These are phyloP conservation scores for Diophrys appendiculata DNA, from an alignment of 73 alveolate genomes.

Conservation along the genomic window DNA sequence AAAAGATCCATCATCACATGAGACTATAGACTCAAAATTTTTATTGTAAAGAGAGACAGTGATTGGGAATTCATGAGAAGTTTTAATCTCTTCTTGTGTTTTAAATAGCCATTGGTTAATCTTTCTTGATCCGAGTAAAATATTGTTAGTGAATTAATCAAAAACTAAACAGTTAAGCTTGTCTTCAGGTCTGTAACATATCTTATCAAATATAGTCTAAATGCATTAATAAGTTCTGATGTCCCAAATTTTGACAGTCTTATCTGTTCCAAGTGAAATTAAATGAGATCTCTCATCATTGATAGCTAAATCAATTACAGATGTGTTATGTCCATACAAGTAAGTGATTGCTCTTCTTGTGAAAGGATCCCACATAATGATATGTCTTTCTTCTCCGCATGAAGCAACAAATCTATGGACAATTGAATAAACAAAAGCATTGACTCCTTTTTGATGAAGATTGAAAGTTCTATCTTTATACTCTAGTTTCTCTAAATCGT, in stretches of 20 bases:
- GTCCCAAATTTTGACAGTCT: constrained; percentile 81
- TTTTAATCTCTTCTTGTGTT: constrained; percentile 73
- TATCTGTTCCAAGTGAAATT: constrained; percentile 72
- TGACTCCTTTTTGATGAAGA: constrained; percentile 75
- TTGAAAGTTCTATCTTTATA: constrained; percentile 66
- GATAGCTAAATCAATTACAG: constrained; percentile 64
- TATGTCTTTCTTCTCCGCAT: constrained; percentile 80
- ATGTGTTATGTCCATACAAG: constrained; percentile 68
- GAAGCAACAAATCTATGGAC: constrained; percentile 70
- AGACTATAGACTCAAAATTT: constrained; percentile 67
- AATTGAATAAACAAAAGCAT: constrained; percentile 65
- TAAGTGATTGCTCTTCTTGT: constrained; percentile 56
- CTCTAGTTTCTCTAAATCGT: constrained; percentile 61
- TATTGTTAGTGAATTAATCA: constrained; percentile 54
- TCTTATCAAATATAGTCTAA: constrained; percentile 69
- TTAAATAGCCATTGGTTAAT: constrained; percentile 69
- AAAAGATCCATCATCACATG: constrained; percentile 74
- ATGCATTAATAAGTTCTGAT: constrained; percentile 75
- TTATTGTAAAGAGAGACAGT: constrained; percentile 59
- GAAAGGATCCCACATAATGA: constrained; percentile 77
- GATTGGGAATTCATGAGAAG: constrained; percentile 74
- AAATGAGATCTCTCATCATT: constrained; percentile 72
- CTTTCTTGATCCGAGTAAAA: constrained; percentile 65
- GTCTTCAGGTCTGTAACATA: constrained; percentile 79
- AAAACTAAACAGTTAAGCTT: constrained; percentile 63